Conservation (phyloP, 805 yeast genomes). For the Cyberlindnera americana region DNA sequence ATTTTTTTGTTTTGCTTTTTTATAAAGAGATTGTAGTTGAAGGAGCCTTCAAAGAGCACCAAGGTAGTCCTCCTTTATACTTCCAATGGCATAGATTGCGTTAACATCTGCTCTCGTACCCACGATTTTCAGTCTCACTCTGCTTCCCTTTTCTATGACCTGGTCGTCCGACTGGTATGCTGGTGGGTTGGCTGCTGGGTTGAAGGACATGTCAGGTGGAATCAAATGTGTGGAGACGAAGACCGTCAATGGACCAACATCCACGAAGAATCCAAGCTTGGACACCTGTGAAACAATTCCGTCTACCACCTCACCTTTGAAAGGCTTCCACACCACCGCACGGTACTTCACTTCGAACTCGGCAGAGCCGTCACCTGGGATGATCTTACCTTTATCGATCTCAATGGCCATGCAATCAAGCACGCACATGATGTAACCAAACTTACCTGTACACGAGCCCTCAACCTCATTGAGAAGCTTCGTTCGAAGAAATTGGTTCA, state of each 20-base stretch:
- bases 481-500: constrained; percentile 89
- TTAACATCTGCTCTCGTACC: constrained; percentile 98
- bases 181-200: constrained; percentile 97
- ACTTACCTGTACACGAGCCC: constrained; percentile 98
- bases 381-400: constrained; percentile 88
- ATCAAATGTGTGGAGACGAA: constrained; percentile 93
- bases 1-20: not conserved
- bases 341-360: constrained; percentile 94
- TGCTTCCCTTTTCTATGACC: constrained; percentile 88
- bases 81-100: constrained; percentile 95
- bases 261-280: constrained; percentile 95
- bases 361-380: constrained; percentile 91
- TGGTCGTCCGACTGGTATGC: constrained; percentile 95
- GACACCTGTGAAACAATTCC: constrained; percentile 93
- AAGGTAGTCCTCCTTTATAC: constrained; percentile 95
- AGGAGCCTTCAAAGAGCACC: constrained; percentile 61
- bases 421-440: constrained; percentile 95
- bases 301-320: constrained; percentile 98
- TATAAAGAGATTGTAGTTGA: not conserved
- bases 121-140: constrained; percentile 90
- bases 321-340: constrained; percentile 98
- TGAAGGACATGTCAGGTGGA: constrained; percentile 89
- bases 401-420: constrained; percentile 92
- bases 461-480: constrained; percentile 93
- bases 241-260: constrained; percentile 94